Base-by-base conservation (phyloP, 2,329 filamentous ascomycete genomes). In the Claviceps fusiformis region DNA sequence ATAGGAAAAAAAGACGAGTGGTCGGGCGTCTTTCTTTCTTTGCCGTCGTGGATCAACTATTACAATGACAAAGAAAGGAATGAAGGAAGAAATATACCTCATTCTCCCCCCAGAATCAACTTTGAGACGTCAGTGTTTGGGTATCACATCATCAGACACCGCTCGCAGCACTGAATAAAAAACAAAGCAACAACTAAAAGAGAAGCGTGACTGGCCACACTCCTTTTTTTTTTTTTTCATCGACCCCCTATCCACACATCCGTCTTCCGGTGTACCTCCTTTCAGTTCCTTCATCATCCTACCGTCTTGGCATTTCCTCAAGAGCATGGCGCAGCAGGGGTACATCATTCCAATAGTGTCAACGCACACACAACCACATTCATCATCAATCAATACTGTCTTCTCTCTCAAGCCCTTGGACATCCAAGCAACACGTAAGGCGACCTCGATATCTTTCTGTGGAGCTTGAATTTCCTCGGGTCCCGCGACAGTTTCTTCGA, bases 371-470 rank as follows among this genome's bases (percentile, higher is more conserved):
- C 51, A 52, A 15, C 39, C 55, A 54, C 49, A 51, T 7, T 29
- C 31, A 48, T 48, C 27, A 44, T 37, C 37, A 15, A 52, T 44
- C n/a, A 76, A 76, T 72, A 71, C 79, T 83, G 80, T 83, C 80
- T 83, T 83, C 80, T 82, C 80, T 81, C 77, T 80, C 75, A 77
- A 75, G 74, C 70, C 67, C 60, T 53, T 60, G 62, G 49, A 54
- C 44, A 35, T 60, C 61, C 45, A 55, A 49, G 44, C 19, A 13
- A 43, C 31, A 17, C 43, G 8, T 11, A n/a, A 33, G 27, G 43
- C 13, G 3, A 44, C 39, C 29, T 9, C 3, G 5, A 15, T 46
- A 10, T 27, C 19, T 50, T 27, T 37, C 46, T 53, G 17, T 35
- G 35, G 13, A 9, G 52, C 51, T 29, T 24, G 7, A 11, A 29